Percentiles rank a stretch among this genome's conserved stretches.
These are phyloP conservation scores for Phytophthora sojae DNA, from an alignment of 352 stramenopile species.

Conservation along the genomic window DNA sequence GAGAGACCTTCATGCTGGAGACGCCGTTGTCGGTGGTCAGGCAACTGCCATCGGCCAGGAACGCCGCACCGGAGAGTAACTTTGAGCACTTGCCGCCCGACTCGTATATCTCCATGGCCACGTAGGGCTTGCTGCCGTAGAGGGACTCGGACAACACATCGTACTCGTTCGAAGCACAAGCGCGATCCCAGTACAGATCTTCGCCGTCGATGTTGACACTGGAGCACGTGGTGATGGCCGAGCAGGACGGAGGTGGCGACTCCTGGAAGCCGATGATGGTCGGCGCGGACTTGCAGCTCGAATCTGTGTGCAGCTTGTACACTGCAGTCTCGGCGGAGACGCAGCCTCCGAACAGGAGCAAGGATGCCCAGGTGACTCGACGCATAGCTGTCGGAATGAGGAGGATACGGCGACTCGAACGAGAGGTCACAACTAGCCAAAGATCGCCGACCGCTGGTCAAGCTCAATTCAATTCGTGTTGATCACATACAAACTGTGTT, in stretches of 20 bases:
- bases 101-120: constrained; percentile 50
- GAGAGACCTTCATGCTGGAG: constrained; percentile 46
- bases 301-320: constrained; percentile 40
- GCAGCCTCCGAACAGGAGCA: constrained; percentile 3
- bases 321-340: constrained; percentile 22
- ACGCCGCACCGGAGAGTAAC: constrained; percentile 47
- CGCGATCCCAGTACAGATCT: constrained; percentile 39
- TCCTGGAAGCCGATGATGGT: constrained; percentile 41
- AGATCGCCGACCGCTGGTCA: constrained; percentile 6
- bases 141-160: constrained; percentile 14
- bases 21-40: constrained; percentile 47
- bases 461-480: constrained; percentile 8
- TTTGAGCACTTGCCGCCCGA: constrained; percentile 28
- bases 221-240: constrained; percentile 33
- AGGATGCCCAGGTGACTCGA: constrained; percentile 12
- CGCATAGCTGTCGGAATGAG: constrained; percentile 3
- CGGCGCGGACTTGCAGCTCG: constrained; percentile 34
- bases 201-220: constrained; percentile 30
- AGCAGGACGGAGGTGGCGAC: constrained; percentile 26
- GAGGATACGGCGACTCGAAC: constrained; percentile 7
- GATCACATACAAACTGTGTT: constrained; percentile 16
- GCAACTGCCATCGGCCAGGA: constrained; percentile 52
- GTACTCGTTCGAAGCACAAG: constrained; percentile 25
- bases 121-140: constrained; percentile 34
- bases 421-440: constrained; percentile 16